Evolutionary conservation across 2,329 filamentous ascomycete species (phyloP).

Genomic region (Aspergillus sp.): DNA sequence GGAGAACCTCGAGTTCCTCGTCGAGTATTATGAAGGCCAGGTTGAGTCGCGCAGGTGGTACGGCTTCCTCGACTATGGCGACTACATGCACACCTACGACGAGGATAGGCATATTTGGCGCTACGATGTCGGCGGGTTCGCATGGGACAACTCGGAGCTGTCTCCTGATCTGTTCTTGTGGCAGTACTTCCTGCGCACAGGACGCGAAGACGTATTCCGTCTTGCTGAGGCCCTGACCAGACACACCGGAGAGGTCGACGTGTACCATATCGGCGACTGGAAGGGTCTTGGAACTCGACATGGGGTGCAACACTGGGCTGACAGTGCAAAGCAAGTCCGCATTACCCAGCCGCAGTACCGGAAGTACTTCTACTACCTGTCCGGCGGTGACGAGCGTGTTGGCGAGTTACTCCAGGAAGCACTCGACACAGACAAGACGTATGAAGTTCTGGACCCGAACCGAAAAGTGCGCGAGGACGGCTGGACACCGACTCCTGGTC

Average conservation of each 20-base stretch:
- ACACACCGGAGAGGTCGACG: conserved; percentile 62
- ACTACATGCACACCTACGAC: conserved; percentile 65
- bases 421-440: conserved; percentile 55
- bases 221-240: conserved; percentile 60
- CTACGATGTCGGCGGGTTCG: conserved; percentile 64
- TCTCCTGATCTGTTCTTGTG: conserved; percentile 64
- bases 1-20: conserved; percentile 55
- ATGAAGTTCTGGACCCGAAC: conserved; percentile 55
- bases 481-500: conserved; percentile 46
- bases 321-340: conserved; percentile 62
- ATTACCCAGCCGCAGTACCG: conserved; percentile 60
- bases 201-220: conserved; percentile 57
- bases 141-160: conserved; percentile 65
- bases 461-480: conserved; percentile 59
- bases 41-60: conserved; percentile 62
- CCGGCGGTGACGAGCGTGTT: conserved; percentile 56
- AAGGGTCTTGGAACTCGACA: conserved; percentile 63
- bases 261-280: conserved; percentile 60
- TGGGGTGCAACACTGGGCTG: conserved; percentile 62
- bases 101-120: conserved; percentile 59
- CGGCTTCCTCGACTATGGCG: conserved; percentile 63
- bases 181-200: conserved; percentile 62
- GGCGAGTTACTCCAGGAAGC: conserved; percentile 56
- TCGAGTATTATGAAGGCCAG: conserved; percentile 57
- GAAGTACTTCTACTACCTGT: conserved; percentile 58